phyloP scores from a whole-genome alignment of 2,329 filamentous ascomycete genomes.

The Sporothrix dimorphospora region DNA sequence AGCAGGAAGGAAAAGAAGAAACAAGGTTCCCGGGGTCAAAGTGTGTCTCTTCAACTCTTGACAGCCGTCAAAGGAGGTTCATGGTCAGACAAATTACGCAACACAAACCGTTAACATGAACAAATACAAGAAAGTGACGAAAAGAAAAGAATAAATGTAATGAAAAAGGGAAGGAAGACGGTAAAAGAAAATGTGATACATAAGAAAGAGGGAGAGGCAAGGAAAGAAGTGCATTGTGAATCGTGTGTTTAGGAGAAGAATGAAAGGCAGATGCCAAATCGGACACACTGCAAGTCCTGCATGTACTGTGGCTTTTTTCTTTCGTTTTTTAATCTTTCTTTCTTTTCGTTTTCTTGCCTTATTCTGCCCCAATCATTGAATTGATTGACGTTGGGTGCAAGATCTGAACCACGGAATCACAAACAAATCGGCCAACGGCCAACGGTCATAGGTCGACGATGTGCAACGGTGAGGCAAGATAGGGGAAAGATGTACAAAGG shows the following conservation, averaged over 20 bases:
- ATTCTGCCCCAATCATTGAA: background rate
- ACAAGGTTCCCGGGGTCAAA: background rate
- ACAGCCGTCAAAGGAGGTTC: conserved; percentile 1
- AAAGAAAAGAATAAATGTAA: background rate
- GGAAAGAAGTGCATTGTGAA: background rate
- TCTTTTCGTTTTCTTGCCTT: background rate
- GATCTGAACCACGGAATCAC: background rate
- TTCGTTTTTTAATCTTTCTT: background rate
- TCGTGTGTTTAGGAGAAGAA: background rate
- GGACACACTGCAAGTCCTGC: background rate
- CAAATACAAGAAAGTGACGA: background rate
- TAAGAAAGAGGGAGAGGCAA: background rate
- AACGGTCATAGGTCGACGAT: background rate
- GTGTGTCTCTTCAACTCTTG: background rate
- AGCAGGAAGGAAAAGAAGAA: background rate
- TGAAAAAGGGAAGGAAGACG: background rate
- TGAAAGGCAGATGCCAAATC: background rate
- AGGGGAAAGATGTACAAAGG: background rate
- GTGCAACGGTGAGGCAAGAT: background rate
- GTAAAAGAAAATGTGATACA: background rate
- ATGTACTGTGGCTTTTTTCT: too few species aligned
- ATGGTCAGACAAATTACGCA: conserved; percentile 8
- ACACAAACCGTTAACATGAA: background rate
- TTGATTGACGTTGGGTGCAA: background rate
- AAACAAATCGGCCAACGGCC: background rate